Base-by-base conservation (phyloP, 129 eudicot genomes). In the Centaurea solstitialis region DNA sequence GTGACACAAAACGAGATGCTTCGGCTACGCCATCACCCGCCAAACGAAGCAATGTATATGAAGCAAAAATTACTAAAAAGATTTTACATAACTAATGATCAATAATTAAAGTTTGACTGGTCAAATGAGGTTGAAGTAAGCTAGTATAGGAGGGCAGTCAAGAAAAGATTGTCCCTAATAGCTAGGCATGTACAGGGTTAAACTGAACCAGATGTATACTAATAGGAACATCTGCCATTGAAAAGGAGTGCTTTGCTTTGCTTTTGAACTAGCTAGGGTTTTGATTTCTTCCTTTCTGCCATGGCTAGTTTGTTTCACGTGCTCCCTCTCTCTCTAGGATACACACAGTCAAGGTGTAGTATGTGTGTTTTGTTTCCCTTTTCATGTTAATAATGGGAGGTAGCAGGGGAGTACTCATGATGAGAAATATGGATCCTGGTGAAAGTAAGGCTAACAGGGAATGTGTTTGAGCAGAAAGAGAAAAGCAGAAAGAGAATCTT, bases 371-470 rank as follows among this genome's bases (percentile, higher is more conserved):
- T 77, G 78, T 83, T 83, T 83, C 86, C 82, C 45, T 77, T 83
- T 83, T 77, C 43, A 71, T 83, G 86, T 83, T 83, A 77, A 64
- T 77, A 61, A 64, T 71, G 71, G 69, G 76, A 71, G 61, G 22
- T 20, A n/a, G 76, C 69, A 70, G 82, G 82, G 70, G 76, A 40
- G 82, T 83, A 77, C 82, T 83, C 62, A 72, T 83, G 75, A 83
- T 83, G 86, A 83, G 86, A 83, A 21, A 77, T 83, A 72, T 71
- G 82, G 82, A 73, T 77, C 82, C 86, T 77, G 86, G 68, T 83
- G 86, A 83, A 83, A 83, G 86, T 68, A 77, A 77, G 82, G 80
- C 30, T 76, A 70, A 70, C 81, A 82, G 82, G 79, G 86, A 83
- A 83, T 83, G 86, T 83, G 82, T 83, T 83, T 71, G 82, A 71